Percentiles rank a stretch among this genome's conserved stretches.
These are phyloP conservation scores for Penicillium lividum DNA, from an alignment of 495 filamentous ascomycete genomes.

Conservation along the genomic window DNA sequence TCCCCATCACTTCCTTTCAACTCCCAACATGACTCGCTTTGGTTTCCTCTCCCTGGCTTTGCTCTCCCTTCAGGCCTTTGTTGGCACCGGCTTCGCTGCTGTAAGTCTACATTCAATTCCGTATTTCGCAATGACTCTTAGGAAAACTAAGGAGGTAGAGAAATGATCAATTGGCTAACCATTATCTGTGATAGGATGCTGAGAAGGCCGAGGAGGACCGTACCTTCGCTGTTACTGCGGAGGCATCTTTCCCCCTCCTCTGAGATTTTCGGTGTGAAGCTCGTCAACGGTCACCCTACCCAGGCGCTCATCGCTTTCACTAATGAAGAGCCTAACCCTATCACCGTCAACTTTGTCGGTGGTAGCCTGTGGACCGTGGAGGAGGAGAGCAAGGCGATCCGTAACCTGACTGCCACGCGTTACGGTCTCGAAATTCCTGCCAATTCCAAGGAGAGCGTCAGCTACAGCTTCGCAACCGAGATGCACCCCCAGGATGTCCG, in stretches of 20 bases:
- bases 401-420: slow-evolving; percentile 78
- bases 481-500: slow-evolving; percentile 90
- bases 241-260: slow-evolving; percentile 81
- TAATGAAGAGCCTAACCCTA: slow-evolving; percentile 78
- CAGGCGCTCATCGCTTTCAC: slow-evolving; percentile 75
- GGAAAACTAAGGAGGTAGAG: background rate
- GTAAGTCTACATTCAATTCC: slow-evolving; percentile 47
- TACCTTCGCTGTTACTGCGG: slow-evolving; percentile 66
- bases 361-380: slow-evolving; percentile 69
- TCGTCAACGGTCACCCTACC: slow-evolving; percentile 90
- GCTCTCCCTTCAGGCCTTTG: slow-evolving; percentile 66
- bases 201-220: slow-evolving; percentile 50
- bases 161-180: slow-evolving; percentile 30
- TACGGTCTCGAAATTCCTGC: slow-evolving; percentile 77
- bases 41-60: slow-evolving; percentile 70
- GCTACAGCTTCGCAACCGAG: slow-evolving; percentile 85
- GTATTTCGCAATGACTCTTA: background rate
- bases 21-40: slow-evolving; percentile 68
- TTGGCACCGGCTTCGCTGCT: slow-evolving; percentile 59
- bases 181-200: slow-evolving; percentile 33
- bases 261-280: slow-evolving; percentile 93
- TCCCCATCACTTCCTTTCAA: slow-evolving; percentile 22
- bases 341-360: slow-evolving; percentile 75
- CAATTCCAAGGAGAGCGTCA: slow-evolving; percentile 71
- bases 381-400: slow-evolving; percentile 61